Conservation (phyloP, 2,329 filamentous ascomycete genomes). For the Passalora sequoiae region DNA sequence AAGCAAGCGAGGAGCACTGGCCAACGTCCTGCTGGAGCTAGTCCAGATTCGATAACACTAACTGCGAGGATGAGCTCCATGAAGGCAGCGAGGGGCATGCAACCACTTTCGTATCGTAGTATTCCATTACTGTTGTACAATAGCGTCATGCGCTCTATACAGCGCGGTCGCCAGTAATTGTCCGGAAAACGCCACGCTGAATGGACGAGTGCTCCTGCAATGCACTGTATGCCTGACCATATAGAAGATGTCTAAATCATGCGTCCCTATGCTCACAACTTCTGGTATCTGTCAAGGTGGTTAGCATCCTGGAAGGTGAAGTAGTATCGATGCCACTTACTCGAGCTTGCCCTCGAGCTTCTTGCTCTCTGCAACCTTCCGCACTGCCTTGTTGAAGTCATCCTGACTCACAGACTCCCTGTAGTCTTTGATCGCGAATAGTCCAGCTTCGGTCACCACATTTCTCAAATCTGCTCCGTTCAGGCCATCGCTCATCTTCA, state of each 20-base stretch:
- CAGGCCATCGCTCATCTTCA: slow-evolving; percentile 98
- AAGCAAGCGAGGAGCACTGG: slow-evolving; percentile 1
- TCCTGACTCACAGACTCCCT: slow-evolving; percentile 94
- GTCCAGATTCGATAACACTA: too few species aligned
- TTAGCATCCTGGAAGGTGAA: slow-evolving; percentile 10
- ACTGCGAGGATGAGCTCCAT: too few species aligned
- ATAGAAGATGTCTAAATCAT: too few species aligned
- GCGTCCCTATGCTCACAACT: too few species aligned
- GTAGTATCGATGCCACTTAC: too few species aligned
- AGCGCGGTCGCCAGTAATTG: background rate
- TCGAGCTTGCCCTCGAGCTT: slow-evolving; percentile 97
- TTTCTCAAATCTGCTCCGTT: slow-evolving; percentile 97
- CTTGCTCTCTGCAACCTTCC: slow-evolving; percentile 96
- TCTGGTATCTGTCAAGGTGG: slow-evolving; percentile 14
- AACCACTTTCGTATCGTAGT: too few species aligned
- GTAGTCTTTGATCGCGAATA: slow-evolving; percentile 98
- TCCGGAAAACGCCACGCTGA: background rate
- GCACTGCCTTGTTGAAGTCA: slow-evolving; percentile 98
- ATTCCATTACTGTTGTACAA: slow-evolving; percentile 3
- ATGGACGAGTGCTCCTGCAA: slow-evolving; percentile 1
- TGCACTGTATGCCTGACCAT: slow-evolving; percentile 3
- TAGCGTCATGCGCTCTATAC: background rate
- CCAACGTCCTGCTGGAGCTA: background rate
- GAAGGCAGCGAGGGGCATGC: too few species aligned
- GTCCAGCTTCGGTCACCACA: slow-evolving; percentile 92